These are phyloP conservation scores for Beverwykella pulmonaria DNA, from an alignment of 495 filamentous ascomycete genomes.

Conservation along the genomic window DNA sequence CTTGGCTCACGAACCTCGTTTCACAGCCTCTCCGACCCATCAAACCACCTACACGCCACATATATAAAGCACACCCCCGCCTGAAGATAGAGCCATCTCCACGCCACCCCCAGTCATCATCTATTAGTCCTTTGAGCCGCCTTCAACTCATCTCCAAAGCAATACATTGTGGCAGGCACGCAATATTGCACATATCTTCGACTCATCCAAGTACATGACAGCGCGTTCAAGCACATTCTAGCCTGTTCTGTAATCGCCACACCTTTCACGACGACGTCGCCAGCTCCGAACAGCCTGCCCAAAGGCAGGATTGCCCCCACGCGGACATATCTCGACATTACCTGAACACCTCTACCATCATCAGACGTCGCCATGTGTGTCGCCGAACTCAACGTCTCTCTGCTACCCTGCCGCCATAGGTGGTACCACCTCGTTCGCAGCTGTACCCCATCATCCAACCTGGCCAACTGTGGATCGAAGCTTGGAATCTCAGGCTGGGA, in stretches of 20 bases:
- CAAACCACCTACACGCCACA: conserved; percentile 30
- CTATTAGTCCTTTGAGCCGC: background rate
- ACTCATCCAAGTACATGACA: background rate
- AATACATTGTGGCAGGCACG: conserved; percentile 18
- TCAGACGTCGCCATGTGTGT: conserved; percentile 46
- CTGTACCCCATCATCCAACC: conserved; percentile 42
- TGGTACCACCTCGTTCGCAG: conserved; percentile 44
- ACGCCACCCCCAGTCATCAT: background rate
- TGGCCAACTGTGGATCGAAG: conserved; percentile 43
- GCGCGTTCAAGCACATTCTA: background rate
- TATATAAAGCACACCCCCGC: conserved; percentile 10
- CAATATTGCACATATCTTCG: background rate
- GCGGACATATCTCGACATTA: conserved; percentile 30
- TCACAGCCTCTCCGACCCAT: conserved; percentile 8
- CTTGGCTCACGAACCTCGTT: conserved; percentile 25
- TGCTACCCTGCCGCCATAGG: conserved; percentile 46
- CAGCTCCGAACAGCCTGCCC: conserved; percentile 16
- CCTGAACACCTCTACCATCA: conserved; percentile 12
- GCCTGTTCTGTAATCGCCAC: background rate
- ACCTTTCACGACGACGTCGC: conserved; percentile 26
- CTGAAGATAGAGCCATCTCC: background rate
- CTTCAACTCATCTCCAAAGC: background rate
- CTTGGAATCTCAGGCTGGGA: conserved; percentile 48
- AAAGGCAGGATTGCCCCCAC: conserved; percentile 25
- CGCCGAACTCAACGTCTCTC: conserved; percentile 46